Conservation (phyloP, 2,329 filamentous ascomycete species). For the Aspergillus clavatus region DNA sequence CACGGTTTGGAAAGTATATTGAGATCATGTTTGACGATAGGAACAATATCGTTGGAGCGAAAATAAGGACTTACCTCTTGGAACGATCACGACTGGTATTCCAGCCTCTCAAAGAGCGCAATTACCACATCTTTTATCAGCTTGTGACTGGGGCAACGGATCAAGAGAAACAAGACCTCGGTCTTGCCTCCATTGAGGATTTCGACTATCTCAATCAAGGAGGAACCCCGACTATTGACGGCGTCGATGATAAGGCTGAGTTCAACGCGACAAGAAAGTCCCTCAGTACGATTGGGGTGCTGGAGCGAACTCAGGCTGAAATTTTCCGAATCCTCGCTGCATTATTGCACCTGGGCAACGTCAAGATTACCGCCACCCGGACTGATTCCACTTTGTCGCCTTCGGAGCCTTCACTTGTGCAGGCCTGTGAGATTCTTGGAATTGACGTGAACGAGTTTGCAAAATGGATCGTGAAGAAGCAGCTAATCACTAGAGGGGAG, state of each 20-base stretch:
- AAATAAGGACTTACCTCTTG: conserved; percentile 91
- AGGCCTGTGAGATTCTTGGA: conserved; percentile 78
- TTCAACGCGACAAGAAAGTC: conserved; percentile 85
- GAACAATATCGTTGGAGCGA: conserved; percentile 95
- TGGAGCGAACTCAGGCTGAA: conserved; percentile 65
- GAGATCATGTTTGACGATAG: conserved; percentile 98
- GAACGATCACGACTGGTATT: conserved; percentile 95
- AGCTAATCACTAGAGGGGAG: conserved; percentile 90
- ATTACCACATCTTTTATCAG: conserved; percentile 99
- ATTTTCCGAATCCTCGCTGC: conserved; percentile 90
- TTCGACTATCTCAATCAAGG: conserved; percentile 97
- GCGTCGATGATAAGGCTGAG: conserved; percentile 91
- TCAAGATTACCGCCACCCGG: conserved; percentile 87
- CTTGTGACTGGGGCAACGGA: conserved; percentile 88
- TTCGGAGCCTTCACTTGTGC: conserved; percentile 74
- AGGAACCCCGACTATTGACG: conserved; percentile 82
- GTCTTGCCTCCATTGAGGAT: conserved; percentile 75
- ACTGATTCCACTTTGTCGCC: conserved; percentile 80
- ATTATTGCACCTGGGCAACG: conserved; percentile 88
- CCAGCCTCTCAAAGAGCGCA: conserved; percentile 93
- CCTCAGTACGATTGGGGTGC: conserved; percentile 80
- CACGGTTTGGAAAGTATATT: conserved; percentile 98
- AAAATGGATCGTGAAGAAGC: conserved; percentile 99
- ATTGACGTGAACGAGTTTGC: conserved; percentile 83
- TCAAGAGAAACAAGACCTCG: conserved; percentile 71